These are phyloP conservation scores for Setaria viridis DNA, from an alignment of 202 grass and related monocot species.

Conservation along the genomic window DNA sequence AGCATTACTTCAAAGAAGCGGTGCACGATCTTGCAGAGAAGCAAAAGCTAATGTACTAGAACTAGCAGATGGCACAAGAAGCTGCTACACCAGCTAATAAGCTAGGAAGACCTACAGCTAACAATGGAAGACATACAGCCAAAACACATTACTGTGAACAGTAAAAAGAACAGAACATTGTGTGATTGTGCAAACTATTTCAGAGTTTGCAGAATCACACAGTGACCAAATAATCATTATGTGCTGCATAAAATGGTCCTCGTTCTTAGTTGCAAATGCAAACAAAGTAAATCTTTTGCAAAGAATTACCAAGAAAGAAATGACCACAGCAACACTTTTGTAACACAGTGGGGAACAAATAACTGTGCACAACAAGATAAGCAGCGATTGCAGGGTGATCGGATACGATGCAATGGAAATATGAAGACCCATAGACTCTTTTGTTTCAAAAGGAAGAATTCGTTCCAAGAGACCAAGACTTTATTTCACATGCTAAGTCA, in stretches of 20 bases:
- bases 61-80: too few relatives aligned
- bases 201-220: neutral
- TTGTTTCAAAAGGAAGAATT: neutral
- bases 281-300: neutral
- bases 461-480: neutral
- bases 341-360: neutral
- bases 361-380: neutral
- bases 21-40: too few relatives aligned
- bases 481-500: neutral
- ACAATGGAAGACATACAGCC: too few relatives aligned
- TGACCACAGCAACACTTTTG: neutral
- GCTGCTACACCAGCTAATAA: too few relatives aligned
- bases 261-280: neutral
- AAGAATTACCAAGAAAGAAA: neutral
- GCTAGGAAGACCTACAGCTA: too few relatives aligned
- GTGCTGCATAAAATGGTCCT: neutral
- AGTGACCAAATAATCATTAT: neutral
- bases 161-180: too few relatives aligned
- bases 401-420: neutral
- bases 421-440: neutral
- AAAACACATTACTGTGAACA: too few relatives aligned
- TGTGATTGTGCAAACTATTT: neutral
- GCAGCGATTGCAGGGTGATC: neutral
- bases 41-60: too few relatives aligned
- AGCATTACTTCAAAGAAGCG: too few relatives aligned